Base-by-base conservation (phyloP, 179 eudicot species). In the Patellifolia procumbens region DNA sequence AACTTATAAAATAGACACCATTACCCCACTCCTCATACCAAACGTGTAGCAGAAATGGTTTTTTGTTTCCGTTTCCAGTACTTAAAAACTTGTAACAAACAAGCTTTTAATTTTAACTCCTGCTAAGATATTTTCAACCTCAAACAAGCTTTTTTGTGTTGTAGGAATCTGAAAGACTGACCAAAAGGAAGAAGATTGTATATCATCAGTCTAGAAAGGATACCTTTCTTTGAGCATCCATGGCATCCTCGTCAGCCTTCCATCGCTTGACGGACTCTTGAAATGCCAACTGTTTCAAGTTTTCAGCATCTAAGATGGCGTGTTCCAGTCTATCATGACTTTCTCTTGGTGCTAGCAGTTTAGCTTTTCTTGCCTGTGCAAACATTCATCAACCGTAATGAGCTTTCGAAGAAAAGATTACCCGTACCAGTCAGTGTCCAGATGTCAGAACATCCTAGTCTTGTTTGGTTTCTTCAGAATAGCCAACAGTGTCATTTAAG, bases 181-280 rank as follows among this genome's bases (percentile, higher is more conserved):
- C 3, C n/a, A 46, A 22, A 51, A 17, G 7, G 39, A 34, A n/a
- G 34, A 75, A 7, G 31, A 46, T 55, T 20, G 42, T 39, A 35
- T 7, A 32, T 61, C 1, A 45, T 48, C 55, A 51, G 46, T 43
- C 9, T 3, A 53, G n/a, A 55, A 34, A 11, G 22, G 34, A 7
- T 73, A 84, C 87, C 87, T 81, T 76, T 24, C 19, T 61, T 37
- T 29, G 79, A 35, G 83, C 79, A 63, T 84, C 79, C 71, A 76
- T 49, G 58, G 83, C 81, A 63, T 79, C 79, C 64, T 76, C 87
- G 67, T 84, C 87, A 74, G 81, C 81, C 60, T 74, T 79, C 81
- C 77, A 59, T 77, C 83, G 76, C 45, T 82, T 62, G 20, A 84
- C 77, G 13, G 81, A 73, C 75, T 81, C 87, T 70, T 64, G 79